A percentile compares a stretch with the other conserved stretches of the same genome.
These are phyloP conservation scores for Alnus rubra DNA, from an alignment of 306 rosid species.

Conservation along the genomic window DNA sequence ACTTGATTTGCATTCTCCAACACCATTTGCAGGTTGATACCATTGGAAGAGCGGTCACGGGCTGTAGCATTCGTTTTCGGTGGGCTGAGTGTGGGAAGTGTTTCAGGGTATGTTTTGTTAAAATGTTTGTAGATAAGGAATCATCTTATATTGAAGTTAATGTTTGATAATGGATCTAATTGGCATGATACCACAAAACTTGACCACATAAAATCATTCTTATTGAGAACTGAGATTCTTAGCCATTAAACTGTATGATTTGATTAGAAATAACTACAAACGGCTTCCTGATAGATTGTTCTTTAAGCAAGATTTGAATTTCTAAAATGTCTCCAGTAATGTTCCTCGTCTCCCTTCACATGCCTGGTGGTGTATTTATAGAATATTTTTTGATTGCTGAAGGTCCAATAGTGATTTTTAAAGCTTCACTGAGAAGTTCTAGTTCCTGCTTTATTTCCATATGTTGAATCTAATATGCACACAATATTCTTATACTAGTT, in stretches of 20 bases:
- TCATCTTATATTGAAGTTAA: neutral
- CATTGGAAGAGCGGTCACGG: constrained; percentile 94
- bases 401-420: neutral
- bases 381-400: neutral
- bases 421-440: neutral
- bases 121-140: constrained; percentile 11
- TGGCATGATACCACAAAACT: neutral
- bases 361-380: neutral
- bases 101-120: constrained; percentile 67
- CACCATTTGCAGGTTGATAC: constrained; percentile 68
- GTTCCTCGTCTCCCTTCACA: neutral
- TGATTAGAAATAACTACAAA: neutral
- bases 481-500: neutral
- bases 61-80: constrained; percentile 98
- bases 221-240: neutral
- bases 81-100: constrained; percentile 98
- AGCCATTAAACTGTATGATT: neutral
- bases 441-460: neutral
- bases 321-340: neutral
- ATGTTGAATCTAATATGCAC: neutral
- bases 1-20: constrained; percentile 30
- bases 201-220: neutral
- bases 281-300: neutral
- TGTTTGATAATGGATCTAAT: constrained; percentile 4
- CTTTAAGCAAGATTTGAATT: neutral